Evolutionary conservation across 2,329 filamentous ascomycete genomes (phyloP).

Genomic region (Claviceps pazoutovae): DNA sequence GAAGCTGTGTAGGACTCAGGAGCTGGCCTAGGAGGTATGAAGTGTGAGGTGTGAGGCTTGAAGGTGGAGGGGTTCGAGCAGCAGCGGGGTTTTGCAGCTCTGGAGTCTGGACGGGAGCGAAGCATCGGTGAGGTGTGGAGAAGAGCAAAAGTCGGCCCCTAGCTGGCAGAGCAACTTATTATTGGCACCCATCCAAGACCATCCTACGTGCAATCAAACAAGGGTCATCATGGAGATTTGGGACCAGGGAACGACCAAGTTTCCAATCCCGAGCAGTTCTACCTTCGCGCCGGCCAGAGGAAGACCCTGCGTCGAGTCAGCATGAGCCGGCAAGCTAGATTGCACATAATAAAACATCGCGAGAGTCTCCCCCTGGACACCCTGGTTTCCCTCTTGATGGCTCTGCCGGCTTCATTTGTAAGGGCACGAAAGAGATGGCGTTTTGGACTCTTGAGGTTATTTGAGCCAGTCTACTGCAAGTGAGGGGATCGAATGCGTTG

Average conservation of each 20-base stretch:
- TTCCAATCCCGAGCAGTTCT: not conserved
- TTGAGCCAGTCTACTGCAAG: no score
- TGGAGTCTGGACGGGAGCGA: conserved; percentile 2
- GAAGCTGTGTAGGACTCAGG: conserved; percentile 3
- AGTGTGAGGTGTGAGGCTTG: not conserved
- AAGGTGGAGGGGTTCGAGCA: conserved; percentile 13
- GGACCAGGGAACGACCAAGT: not conserved
- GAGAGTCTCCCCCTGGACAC: not conserved
- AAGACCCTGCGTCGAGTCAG: not conserved
- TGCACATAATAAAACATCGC: not conserved
- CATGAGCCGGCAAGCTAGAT: not conserved
- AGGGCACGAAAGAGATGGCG: no score
- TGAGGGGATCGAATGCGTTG: no score
- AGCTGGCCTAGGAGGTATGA: not conserved
- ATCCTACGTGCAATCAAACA: not conserved
- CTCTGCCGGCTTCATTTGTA: not conserved
- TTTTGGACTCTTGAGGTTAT: no score
- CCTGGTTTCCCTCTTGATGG: not conserved
- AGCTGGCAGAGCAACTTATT: not conserved
- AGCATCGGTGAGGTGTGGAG: conserved; percentile 15
- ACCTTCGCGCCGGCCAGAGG: not conserved
- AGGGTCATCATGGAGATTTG: conserved; percentile 1
- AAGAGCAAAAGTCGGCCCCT: conserved; percentile 1
- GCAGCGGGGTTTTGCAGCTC: conserved; percentile 14
- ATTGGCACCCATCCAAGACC: not conserved